Percentiles rank a stretch among this genome's conserved stretches.
These are phyloP conservation scores for Mentha longifolia DNA, from an alignment of 257 asterid genomes.

Conservation along the genomic window DNA sequence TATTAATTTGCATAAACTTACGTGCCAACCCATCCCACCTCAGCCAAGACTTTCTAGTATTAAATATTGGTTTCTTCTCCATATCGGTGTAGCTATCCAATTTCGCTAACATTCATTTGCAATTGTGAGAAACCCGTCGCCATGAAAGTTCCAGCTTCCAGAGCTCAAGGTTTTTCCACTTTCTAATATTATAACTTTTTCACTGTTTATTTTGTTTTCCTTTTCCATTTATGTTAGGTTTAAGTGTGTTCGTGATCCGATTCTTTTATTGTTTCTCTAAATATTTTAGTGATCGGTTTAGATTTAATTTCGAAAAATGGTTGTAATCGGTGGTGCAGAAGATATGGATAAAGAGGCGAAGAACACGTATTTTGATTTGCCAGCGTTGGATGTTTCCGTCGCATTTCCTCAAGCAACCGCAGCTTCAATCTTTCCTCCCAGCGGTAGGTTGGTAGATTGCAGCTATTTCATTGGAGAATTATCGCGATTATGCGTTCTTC, in stretches of 20 bases:
- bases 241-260: not conserved
- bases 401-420: slow-evolving; percentile 99
- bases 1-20: not conserved
- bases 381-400: slow-evolving; percentile 76
- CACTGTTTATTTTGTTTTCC: not conserved
- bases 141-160: slow-evolving; percentile 58
- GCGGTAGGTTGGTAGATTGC: slow-evolving; percentile 48
- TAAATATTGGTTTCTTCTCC: not conserved
- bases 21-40: not conserved
- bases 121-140: slow-evolving; percentile 8
- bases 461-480: not conserved
- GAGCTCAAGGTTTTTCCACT: slow-evolving; percentile 55
- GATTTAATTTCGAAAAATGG: not conserved
- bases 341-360: slow-evolving; percentile 54
- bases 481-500: not conserved
- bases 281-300: slow-evolving; percentile 19
- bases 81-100: not conserved
- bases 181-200: not conserved
- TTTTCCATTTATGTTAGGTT: not conserved
- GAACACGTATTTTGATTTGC: slow-evolving; percentile 72
- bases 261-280: not conserved
- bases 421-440: slow-evolving; percentile 83
- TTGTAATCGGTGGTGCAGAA: slow-evolving; percentile 46
- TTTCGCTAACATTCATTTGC: not conserved
- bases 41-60: not conserved